Percentiles rank a stretch among this genome's conserved stretches.
phyloP scores from a whole-genome alignment of 1,284 basidiomycete species.

The Naganishia sp. region DNA sequence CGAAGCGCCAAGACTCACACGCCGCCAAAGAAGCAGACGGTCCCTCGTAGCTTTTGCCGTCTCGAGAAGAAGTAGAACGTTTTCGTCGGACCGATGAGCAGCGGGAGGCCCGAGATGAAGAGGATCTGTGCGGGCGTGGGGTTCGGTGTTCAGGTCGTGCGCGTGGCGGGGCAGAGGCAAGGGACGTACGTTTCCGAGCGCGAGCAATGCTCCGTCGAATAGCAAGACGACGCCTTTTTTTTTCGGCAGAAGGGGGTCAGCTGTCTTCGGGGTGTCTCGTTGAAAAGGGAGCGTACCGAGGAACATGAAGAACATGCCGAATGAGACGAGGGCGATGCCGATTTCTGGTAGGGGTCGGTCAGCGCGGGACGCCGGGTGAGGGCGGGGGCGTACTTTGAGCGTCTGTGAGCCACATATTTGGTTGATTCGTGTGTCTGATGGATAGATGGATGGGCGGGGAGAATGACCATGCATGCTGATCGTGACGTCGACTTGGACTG shows the following conservation, averaged over 20 bases:
- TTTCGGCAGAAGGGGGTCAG: not conserved
- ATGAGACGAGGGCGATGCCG: slow-evolving; percentile 95
- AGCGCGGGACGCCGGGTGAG: not conserved
- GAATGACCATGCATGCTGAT: slow-evolving; percentile 1
- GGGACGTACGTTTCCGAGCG: slow-evolving; percentile 84
- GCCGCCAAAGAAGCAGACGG: slow-evolving; percentile 84
- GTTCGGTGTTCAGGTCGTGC: not conserved
- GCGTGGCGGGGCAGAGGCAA: not conserved
- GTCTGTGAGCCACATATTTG: slow-evolving; percentile 38
- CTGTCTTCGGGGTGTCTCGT: not conserved
- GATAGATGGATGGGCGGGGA: not conserved
- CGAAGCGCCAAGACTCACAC: slow-evolving; percentile 56
- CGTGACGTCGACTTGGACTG: no score
- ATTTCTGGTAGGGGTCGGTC: slow-evolving; percentile 65
- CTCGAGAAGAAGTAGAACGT: slow-evolving; percentile 98
- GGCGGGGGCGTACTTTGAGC: slow-evolving; percentile 35
- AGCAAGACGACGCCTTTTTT: slow-evolving; percentile 76
- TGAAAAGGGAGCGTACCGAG: slow-evolving; percentile 58
- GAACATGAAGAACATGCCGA: slow-evolving; percentile 93
- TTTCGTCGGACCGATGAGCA: slow-evolving; percentile 93
- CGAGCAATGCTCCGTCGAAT: slow-evolving; percentile 95
- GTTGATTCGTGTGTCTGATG: not conserved
- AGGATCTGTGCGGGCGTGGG: slow-evolving; percentile 65
- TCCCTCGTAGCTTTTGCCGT: slow-evolving; percentile 94
- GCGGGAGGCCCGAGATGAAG: slow-evolving; percentile 85